Evolutionary conservation across 2,329 filamentous ascomycete species (phyloP), one percentile per base, ranked within the genome.

Genomic region (Aspergillus brunneoviolaceus): DNA sequence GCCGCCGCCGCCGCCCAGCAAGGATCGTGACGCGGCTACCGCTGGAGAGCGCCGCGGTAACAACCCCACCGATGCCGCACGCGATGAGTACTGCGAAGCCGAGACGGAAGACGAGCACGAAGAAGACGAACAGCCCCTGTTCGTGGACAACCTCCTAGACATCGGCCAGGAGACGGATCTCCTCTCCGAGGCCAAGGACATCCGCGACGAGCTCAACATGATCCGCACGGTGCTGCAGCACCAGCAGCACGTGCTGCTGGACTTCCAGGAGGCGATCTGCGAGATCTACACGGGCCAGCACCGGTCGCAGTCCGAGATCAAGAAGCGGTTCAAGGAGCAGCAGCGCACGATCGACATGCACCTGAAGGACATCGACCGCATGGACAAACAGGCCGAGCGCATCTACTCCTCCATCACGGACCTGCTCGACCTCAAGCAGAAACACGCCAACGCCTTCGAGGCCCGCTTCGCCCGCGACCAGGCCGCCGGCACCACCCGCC

Each of bases 381-480:
- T 89, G 86, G 83, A 87, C 67, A 81, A 82, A 54, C 86, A 87
- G 70, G 85, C 86, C 0, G 79, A 83, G 59, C 80, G 82, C 23
- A 84, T 88, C 61, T 87, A 88, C 67, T 75, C 80, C 49, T 83
- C 80, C 59, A 81, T 89, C 49, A 86, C 83, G 0, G 83, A 88
- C 64, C 75, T 89, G 5, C 81, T 89, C 0, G 87, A 89, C 63
- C 79, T 89, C 1, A 89, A 89, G 67, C 87, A 89, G 66, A 89
- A 89, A 70, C 86, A 89, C 60, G 86, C 85, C 63, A 89, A 89
- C 72, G 85, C 85, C 0, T 83, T 88, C 51, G 87, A 89, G 69
- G 87, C 86, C 1, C 82, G 86, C 2, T 88, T 77, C 59, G 73
- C 75, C 3, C 74, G 77, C 23, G 84, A 88, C 53, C 85, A 88